phyloP scores from a whole-genome alignment of 139 green algal species.

The Nannochloris sp. region DNA sequence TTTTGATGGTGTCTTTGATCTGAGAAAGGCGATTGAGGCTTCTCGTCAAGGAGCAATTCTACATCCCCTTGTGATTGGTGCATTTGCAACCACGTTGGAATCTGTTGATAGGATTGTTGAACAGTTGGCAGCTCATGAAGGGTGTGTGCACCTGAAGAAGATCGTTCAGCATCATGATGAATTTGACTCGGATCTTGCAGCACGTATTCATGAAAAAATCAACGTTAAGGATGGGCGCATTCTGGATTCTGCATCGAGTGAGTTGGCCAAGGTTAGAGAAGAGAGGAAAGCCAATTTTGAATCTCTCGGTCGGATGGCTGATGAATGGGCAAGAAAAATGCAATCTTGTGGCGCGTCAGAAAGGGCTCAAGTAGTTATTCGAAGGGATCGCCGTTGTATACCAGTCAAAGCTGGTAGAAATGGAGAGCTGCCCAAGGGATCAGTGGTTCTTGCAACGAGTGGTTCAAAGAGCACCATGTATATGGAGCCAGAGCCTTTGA shows the following conservation, averaged over 20 bases:
- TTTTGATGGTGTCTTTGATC: slow-evolving; percentile 40
- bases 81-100: slow-evolving; percentile 48
- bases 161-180: background rate
- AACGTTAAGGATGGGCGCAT: slow-evolving; percentile 14
- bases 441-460: slow-evolving; percentile 41
- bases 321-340: slow-evolving; percentile 36
- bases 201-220: background rate
- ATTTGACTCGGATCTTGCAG: background rate
- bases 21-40: slow-evolving; percentile 45
- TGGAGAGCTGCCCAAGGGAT: slow-evolving; percentile 59
- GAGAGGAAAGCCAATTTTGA: slow-evolving; percentile 35
- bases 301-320: slow-evolving; percentile 30
- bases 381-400: slow-evolving; percentile 37
- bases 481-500: slow-evolving; percentile 60
- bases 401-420: slow-evolving; percentile 42
- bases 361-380: slow-evolving; percentile 33
- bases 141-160: background rate
- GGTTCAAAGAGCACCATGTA: slow-evolving; percentile 69
- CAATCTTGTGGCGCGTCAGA: slow-evolving; percentile 41
- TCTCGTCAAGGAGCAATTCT: slow-evolving; percentile 26
- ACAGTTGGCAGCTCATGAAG: background rate
- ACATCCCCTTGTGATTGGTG: slow-evolving; percentile 54
- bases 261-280: slow-evolving; percentile 30
- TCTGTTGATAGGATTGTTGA: background rate
- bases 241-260: slow-evolving; percentile 34